phyloP scores from a whole-genome alignment of 208 protist genomes.

The Acanthamoeba culbertsoni region DNA sequence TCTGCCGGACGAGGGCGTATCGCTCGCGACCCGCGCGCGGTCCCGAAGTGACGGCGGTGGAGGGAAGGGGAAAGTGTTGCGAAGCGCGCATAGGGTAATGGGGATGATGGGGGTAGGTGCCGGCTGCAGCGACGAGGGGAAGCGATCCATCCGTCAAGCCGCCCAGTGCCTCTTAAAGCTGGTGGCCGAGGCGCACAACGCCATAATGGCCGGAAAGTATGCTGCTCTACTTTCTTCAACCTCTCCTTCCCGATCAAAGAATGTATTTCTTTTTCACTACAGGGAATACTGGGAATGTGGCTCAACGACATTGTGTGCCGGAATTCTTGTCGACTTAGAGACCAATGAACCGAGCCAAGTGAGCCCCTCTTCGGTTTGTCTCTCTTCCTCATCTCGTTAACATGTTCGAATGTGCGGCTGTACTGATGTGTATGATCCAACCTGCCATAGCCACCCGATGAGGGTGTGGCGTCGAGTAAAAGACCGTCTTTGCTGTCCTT shows the following conservation, averaged over 20 bases:
- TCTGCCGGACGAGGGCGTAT: not conserved
- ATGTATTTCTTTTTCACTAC: not conserved
- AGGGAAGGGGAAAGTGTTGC: not conserved
- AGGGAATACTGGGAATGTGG: conserved; percentile 55
- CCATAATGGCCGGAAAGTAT: conserved; percentile 22
- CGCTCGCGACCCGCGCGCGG: not conserved
- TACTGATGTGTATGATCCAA: too few relatives aligned
- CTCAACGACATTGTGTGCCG: conserved; percentile 41
- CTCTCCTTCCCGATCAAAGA: not conserved
- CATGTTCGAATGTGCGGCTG: too few relatives aligned
- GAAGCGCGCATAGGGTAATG: not conserved
- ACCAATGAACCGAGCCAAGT: not conserved
- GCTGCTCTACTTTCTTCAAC: not conserved
- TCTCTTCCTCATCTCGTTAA: too few relatives aligned
- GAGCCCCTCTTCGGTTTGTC: too few relatives aligned
- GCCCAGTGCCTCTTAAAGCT: not conserved
- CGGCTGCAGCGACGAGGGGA: not conserved
- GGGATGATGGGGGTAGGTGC: conserved; percentile 25
- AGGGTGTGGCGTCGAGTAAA: too few relatives aligned
- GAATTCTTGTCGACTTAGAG: conserved; percentile 27
- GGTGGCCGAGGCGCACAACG: conserved; percentile 35
- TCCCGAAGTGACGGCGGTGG: not conserved
- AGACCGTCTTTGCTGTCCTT: too few relatives aligned
- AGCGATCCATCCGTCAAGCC: not conserved
- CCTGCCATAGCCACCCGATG: too few relatives aligned